Evolutionary conservation across 768 basidiomycete genomes (phyloP), one percentile per base, ranked within the genome.

Genomic region (Tricholoma furcatifolium): DNA sequence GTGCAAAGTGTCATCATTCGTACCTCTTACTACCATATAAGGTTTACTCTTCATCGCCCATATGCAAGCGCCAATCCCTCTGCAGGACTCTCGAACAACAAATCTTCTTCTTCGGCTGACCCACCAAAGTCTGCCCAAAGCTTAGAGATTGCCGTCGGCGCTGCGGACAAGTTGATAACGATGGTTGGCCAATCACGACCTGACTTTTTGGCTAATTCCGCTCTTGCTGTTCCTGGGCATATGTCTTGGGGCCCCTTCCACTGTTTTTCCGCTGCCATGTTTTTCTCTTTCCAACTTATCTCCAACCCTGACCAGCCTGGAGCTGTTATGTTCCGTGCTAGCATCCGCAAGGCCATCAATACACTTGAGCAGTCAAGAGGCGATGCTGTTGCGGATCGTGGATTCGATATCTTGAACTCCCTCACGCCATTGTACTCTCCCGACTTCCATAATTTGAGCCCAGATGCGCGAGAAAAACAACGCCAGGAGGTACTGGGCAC

Each of bases 281-380:
- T 92, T 71, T 91, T 92, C 78, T 87, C 88, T n/a, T 91, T 91
- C 71, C 89, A 92, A 61, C 78, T 92, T 44, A 85, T 91, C 61
- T 80, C 84, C 32, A 85, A 88, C 60, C 86, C 88, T 46, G 87
- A 88, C 55, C 88, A 90, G 57, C 85, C 87, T 41, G 89, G 87
- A 21, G 87, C 87, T 39, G 81, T 80, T 24, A 74, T 89, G 32
- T 91, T 91, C 71, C 85, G 89, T 17, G 79, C 80, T 31, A 87
- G 85, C 61, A 87, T 93, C 62, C 80, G 79, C 60, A 87, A 85
- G 65, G 83, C 86, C 12, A 77, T 85, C 55, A 64, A 73, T 11
- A 84, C 82, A 17, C 75, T 91, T 24, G 85, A 87, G 55, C 81
- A 84, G 60, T 81, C 79, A 52, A 78, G 80, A 20, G 85, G 83